phyloP scores from a whole-genome alignment of 768 basidiomycete species.

The Mycena pura region DNA sequence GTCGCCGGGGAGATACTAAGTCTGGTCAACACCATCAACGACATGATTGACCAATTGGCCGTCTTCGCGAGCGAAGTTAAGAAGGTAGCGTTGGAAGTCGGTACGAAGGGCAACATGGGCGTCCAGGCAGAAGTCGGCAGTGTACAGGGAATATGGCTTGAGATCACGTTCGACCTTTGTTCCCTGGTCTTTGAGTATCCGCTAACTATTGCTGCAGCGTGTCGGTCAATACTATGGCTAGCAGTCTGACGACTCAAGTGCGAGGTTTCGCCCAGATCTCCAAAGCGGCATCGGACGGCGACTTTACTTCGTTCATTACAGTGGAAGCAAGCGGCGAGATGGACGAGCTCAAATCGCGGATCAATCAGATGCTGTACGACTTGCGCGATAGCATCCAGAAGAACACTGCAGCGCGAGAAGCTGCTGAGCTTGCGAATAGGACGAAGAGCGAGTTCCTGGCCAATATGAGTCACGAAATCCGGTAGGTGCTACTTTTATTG shows the following conservation, averaged over 20 bases:
- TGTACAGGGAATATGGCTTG: slow-evolving; percentile 98
- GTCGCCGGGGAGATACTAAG: slow-evolving; percentile 97
- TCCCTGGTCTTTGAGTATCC: background rate
- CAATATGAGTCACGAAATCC: slow-evolving; percentile 97
- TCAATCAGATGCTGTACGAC: slow-evolving; percentile 99
- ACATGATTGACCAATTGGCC: slow-evolving; percentile 68
- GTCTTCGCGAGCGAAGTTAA: slow-evolving; percentile 75
- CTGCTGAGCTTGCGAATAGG: slow-evolving; percentile 97
- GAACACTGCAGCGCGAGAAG: slow-evolving; percentile 97
- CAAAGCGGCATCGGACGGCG: slow-evolving; percentile 97
- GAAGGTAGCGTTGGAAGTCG: slow-evolving; percentile 96
- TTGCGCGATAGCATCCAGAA: slow-evolving; percentile 96
- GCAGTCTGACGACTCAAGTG: slow-evolving; percentile 96
- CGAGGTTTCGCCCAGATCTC: slow-evolving; percentile 99
- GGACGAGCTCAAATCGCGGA: slow-evolving; percentile 99
- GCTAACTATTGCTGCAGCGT: slow-evolving; percentile 54
- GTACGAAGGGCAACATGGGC: slow-evolving; percentile 97
- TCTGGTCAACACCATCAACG: slow-evolving; percentile 97
- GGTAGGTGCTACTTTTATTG: slow-evolving; percentile 57
- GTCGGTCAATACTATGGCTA: slow-evolving; percentile 98
- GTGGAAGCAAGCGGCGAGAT: slow-evolving; percentile 99
- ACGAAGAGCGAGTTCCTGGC: slow-evolving; percentile 98
- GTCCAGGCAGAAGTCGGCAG: slow-evolving; percentile 97
- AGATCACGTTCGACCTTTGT: slow-evolving; percentile 81
- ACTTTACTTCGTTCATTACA: slow-evolving; percentile 98